Conservation (phyloP, 2,329 filamentous ascomycete species). For the Alternaria solani region DNA sequence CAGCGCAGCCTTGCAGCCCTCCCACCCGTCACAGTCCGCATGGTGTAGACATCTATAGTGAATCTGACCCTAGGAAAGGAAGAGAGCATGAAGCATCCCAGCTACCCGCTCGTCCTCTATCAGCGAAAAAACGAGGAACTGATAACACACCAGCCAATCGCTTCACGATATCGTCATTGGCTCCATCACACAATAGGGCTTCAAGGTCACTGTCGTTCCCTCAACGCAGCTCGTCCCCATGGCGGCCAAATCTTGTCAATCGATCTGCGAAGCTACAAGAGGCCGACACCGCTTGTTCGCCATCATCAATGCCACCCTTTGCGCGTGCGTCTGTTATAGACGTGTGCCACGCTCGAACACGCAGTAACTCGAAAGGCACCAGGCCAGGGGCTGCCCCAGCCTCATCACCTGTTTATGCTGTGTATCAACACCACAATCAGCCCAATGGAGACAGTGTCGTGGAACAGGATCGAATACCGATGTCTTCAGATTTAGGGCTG, state of each 20-base stretch:
- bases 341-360: background rate
- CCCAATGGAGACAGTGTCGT: background rate
- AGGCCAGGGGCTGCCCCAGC: slow-evolving; percentile 3
- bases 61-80: slow-evolving; percentile 4
- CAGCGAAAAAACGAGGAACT: slow-evolving; percentile 12
- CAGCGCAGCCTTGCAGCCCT: slow-evolving; percentile 10
- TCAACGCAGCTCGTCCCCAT: slow-evolving; percentile 30
- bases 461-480: slow-evolving; percentile 11
- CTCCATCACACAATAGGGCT: slow-evolving; percentile 20
- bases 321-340: slow-evolving; percentile 6
- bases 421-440: background rate
- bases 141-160: slow-evolving; percentile 15
- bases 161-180: slow-evolving; percentile 30
- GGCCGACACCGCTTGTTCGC: slow-evolving; percentile 15
- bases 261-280: slow-evolving; percentile 14
- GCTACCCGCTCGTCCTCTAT: slow-evolving; percentile 11
- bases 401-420: background rate
- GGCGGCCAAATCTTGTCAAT: slow-evolving; percentile 22
- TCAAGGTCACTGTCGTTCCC: slow-evolving; percentile 38
- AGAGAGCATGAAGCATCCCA: slow-evolving; percentile 13
- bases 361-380: background rate
- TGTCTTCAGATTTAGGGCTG: slow-evolving; percentile 35
- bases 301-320: slow-evolving; percentile 31
- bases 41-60: slow-evolving; percentile 3
- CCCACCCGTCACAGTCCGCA: slow-evolving; percentile 10